Conservation (phyloP, 306 rosid genomes). For the Acmispon strigosus region DNA sequence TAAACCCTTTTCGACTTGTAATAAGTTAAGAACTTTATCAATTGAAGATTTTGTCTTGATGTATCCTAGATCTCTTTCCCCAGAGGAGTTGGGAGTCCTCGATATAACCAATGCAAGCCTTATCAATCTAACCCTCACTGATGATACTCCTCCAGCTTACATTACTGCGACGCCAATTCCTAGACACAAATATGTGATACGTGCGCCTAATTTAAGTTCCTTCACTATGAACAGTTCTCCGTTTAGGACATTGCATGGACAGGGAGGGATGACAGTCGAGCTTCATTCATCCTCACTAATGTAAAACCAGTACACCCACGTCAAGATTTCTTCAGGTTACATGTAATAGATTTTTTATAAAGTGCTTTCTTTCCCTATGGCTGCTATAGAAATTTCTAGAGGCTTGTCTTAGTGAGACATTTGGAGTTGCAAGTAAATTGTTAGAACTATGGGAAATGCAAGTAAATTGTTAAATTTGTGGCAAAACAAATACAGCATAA, state of each 20-base stretch:
- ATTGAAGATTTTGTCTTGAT: neutral
- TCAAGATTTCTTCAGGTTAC: slow-evolving; percentile 13
- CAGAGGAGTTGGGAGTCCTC: neutral
- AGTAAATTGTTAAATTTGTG: neutral
- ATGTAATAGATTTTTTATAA: neutral
- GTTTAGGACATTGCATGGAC: neutral
- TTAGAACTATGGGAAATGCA: neutral
- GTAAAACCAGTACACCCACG: neutral
- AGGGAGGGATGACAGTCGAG: neutral
- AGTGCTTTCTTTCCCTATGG: neutral
- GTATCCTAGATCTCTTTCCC: neutral
- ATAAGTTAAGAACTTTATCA: neutral
- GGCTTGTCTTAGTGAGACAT: no score
- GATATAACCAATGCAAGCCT: neutral
- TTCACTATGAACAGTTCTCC: neutral
- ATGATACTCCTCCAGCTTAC: no score
- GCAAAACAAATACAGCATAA: no score
- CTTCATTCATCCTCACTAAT: neutral
- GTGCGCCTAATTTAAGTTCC: neutral
- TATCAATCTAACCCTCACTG: neutral
- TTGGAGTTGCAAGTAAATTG: no score
- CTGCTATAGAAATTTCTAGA: no score
- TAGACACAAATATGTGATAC: neutral
- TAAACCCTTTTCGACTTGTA: slow-evolving; percentile 10
- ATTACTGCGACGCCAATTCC: neutral